These are phyloP conservation scores for Hypoxylon sp. DNA, from an alignment of 2,329 filamentous ascomycete genomes.

Conservation along the genomic window DNA sequence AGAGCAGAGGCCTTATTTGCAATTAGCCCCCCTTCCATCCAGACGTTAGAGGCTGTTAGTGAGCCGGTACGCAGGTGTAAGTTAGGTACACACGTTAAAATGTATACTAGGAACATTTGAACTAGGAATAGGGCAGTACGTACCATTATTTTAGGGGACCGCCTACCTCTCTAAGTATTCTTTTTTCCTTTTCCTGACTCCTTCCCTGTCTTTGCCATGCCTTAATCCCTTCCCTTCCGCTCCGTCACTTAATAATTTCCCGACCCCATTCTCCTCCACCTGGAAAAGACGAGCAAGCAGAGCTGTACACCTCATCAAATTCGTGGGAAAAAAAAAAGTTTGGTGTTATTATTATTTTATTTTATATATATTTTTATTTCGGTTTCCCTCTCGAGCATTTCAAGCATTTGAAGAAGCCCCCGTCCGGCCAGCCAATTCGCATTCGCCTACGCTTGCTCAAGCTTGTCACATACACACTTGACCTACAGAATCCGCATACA, in stretches of 20 bases:
- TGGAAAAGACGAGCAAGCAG: constrained; percentile 39
- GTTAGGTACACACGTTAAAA: constrained; percentile 24
- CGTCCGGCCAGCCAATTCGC: constrained; percentile 33
- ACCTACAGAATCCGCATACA: constrained; percentile 4
- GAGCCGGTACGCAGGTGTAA: constrained; percentile 8
- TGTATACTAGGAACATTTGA: constrained; percentile 12
- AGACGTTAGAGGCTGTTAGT: constrained; percentile 6
- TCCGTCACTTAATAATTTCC: constrained; percentile 53
- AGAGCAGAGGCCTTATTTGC: constrained; percentile 11
- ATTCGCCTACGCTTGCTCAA: constrained; percentile 9
- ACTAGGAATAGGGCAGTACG: constrained; percentile 33
- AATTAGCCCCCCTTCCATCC: constrained; percentile 22
- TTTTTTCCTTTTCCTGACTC: constrained; percentile 37
- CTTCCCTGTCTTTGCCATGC: constrained; percentile 50
- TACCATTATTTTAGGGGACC: constrained; percentile 45
- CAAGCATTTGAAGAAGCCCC: constrained; percentile 28
- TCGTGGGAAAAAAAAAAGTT: constrained; percentile 37
- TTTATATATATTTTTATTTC: constrained; percentile 31
- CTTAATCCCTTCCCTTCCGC: constrained; percentile 51
- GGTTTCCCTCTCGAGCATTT: constrained; percentile 21
- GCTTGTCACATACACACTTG: constrained; percentile 1
- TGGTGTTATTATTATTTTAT: constrained; percentile 36
- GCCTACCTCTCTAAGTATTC: constrained; percentile 22
- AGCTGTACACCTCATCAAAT: constrained; percentile 46
- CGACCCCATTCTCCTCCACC: constrained; percentile 50